Percentiles rank a stretch among this genome's conserved stretches.
Conservation (phyloP, 805 yeast genomes). For the Ogataea methylovora region DNA sequence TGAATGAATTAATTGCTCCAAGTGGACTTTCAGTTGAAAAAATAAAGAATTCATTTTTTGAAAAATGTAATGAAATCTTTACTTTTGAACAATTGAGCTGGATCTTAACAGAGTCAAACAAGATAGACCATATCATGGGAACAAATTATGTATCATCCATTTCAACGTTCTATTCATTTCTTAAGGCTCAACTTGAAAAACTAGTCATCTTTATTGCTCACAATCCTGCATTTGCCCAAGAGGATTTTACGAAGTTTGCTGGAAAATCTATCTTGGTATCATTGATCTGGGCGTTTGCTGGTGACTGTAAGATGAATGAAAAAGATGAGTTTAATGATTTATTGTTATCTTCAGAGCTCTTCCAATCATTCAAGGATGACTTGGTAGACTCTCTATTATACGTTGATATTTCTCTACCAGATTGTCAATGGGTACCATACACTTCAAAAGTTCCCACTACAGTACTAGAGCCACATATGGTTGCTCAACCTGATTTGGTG, state of each 20-base stretch:
- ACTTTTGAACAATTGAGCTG: slow-evolving; percentile 9
- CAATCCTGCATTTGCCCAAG: slow-evolving; percentile 16
- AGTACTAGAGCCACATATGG: slow-evolving; percentile 50
- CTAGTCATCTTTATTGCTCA: slow-evolving; percentile 14
- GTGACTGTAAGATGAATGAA: slow-evolving; percentile 38
- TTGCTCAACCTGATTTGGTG: slow-evolving; percentile 53
- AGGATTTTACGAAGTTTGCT: slow-evolving; percentile 23
- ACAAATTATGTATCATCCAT: slow-evolving; percentile 30
- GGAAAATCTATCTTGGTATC: slow-evolving; percentile 30
- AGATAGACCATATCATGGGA: slow-evolving; percentile 45
- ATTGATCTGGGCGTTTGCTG: slow-evolving; percentile 58
- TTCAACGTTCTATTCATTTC: slow-evolving; percentile 31
- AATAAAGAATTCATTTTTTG: slow-evolving; percentile 2
- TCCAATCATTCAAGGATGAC: slow-evolving; percentile 4
- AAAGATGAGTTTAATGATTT: slow-evolving; percentile 29
- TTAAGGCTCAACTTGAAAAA: slow-evolving; percentile 28
- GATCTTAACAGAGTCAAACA: slow-evolving; percentile 20
- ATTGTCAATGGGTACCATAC: slow-evolving; percentile 40
- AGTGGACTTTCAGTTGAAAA: slow-evolving; percentile 3
- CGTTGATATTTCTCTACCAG: slow-evolving; percentile 35
- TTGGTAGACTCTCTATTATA: slow-evolving; percentile 26
- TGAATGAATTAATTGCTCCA: neutral
- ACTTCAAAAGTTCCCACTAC: slow-evolving; percentile 28
- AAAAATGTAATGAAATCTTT: slow-evolving; percentile 3
- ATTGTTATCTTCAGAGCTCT: slow-evolving; percentile 17